These are phyloP conservation scores for Solanum boliviense DNA, from an alignment of 257 asterid genomes.

Conservation along the genomic window DNA sequence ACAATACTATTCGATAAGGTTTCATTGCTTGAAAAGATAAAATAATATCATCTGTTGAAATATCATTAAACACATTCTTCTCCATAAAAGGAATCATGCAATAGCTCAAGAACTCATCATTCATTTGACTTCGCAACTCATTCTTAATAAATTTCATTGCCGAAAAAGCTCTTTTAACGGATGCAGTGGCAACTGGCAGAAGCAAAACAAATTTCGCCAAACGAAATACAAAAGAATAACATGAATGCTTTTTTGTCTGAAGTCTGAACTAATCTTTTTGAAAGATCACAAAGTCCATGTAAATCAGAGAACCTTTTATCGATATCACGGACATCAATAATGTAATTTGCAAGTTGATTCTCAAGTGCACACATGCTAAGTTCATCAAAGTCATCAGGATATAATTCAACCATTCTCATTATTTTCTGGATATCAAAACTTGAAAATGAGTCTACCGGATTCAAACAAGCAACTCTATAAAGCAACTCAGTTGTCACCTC, in stretches of 20 bases:
- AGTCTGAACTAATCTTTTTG: neutral
- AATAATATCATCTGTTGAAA: neutral
- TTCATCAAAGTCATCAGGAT: neutral
- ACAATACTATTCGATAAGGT: too few species aligned
- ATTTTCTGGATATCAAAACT: too few species aligned
- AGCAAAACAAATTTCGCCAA: neutral
- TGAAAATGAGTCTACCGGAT: too few species aligned
- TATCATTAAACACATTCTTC: neutral
- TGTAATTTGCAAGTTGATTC: neutral
- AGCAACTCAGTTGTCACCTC: neutral
- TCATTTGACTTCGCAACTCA: too few species aligned
- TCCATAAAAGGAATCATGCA: neutral
- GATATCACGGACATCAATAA: neutral
- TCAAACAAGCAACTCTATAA: neutral
- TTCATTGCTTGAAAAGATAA: neutral
- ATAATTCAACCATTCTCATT: neutral
- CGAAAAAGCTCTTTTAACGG: too few species aligned
- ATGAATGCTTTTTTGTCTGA: too few species aligned
- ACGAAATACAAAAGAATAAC: neutral
- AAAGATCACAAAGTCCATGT: neutral
- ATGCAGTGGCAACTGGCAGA: neutral
- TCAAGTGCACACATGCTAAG: neutral
- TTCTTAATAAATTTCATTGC: neutral
- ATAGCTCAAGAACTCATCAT: neutral
- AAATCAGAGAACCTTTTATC: too few species aligned